Conservation (phyloP, 2,329 filamentous ascomycete genomes). For the Fusarium sp. region DNA sequence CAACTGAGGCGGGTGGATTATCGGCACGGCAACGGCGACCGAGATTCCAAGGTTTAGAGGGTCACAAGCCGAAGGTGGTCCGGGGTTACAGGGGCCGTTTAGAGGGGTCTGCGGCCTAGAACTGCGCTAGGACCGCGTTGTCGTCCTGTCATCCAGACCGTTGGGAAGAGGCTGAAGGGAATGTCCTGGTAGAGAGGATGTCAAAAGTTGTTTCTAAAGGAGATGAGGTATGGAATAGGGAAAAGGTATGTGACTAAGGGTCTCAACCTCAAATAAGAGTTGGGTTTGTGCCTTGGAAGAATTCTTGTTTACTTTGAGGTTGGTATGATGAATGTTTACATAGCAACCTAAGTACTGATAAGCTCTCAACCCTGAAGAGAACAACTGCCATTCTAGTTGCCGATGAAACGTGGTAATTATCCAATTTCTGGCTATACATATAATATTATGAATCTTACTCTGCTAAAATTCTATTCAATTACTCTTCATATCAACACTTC, state of each 20-base stretch:
- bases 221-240: background rate
- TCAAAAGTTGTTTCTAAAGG: background rate
- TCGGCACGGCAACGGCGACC: conserved; percentile 27
- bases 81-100: conserved; percentile 19
- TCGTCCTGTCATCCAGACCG: conserved; percentile 11
- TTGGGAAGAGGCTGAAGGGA: conserved; percentile 3
- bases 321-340: conserved; percentile 4
- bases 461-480: background rate
- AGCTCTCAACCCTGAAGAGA: too few relatives aligned
- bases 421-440: background rate
- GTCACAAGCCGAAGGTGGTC: conserved; percentile 24
- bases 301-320: background rate
- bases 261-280: background rate
- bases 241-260: background rate
- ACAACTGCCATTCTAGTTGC: background rate
- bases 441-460: background rate
- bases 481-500: background rate
- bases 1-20: conserved; percentile 20
- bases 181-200: conserved; percentile 2
- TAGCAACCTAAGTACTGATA: background rate
- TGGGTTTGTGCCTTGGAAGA: background rate
- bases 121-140: conserved; percentile 9
- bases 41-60: conserved; percentile 25
- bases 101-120: conserved; percentile 15
- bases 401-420: background rate